phyloP scores from a whole-genome alignment of 345 rosid species.

The Populus alba region DNA sequence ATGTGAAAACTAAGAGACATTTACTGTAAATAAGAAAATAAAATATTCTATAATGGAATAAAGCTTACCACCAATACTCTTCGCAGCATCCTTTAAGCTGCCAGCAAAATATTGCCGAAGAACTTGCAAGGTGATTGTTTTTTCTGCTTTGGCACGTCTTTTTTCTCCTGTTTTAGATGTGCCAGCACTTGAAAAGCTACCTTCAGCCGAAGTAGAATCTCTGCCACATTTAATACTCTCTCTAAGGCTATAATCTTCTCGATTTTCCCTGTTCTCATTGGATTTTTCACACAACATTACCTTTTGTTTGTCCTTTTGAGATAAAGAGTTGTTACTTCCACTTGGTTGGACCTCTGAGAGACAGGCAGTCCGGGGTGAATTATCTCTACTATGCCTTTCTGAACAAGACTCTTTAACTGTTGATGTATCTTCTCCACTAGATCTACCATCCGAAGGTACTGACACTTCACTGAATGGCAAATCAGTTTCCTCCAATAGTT shows the following conservation, averaged over 20 bases:
- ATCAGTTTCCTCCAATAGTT: constrained; percentile 54
- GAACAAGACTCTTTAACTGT: constrained; percentile 29
- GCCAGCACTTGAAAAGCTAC: constrained; percentile 37
- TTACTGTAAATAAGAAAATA: background rate
- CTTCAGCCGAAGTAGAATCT: constrained; percentile 46
- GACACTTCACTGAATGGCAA: constrained; percentile 36
- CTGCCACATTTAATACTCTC: constrained; percentile 37
- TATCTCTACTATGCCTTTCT: constrained; percentile 29
- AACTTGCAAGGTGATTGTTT: constrained; percentile 67
- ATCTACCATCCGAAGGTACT: constrained; percentile 24
- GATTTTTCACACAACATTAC: constrained; percentile 25
- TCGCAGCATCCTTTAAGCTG: constrained; percentile 93
- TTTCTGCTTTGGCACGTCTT: constrained; percentile 66
- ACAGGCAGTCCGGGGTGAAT: constrained; percentile 30
- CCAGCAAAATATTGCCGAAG: constrained; percentile 75
- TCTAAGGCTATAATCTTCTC: constrained; percentile 32
- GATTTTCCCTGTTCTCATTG: constrained; percentile 20
- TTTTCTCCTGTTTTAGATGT: constrained; percentile 43
- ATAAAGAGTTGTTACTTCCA: constrained; percentile 21
- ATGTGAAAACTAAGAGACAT: background rate
- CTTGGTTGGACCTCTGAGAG: constrained; percentile 27
- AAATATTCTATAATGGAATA: background rate
- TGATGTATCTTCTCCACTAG: constrained; percentile 35
- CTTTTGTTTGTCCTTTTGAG: constrained; percentile 27
- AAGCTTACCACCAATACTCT: constrained; percentile 78